phyloP scores from a whole-genome alignment of 306 rosid species.

The Urtica urens region DNA sequence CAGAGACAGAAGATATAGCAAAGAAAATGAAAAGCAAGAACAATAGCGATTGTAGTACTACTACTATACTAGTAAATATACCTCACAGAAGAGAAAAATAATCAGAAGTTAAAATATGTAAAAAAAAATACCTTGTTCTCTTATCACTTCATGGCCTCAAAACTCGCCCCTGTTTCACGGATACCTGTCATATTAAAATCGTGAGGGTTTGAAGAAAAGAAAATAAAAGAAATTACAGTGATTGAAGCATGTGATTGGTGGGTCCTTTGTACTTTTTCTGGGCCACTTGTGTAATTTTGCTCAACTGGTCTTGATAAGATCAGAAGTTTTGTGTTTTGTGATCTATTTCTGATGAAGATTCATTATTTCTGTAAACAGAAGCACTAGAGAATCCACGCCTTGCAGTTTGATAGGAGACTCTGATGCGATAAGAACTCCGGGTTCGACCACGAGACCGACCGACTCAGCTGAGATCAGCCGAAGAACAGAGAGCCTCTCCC shows the following conservation, averaged over 20 bases:
- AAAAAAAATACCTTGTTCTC: neutral
- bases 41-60: neutral
- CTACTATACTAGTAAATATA: neutral
- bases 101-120: neutral
- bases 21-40: neutral
- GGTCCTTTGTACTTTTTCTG: neutral
- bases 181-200: neutral
- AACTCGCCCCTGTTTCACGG: neutral
- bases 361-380: slow-evolving; percentile 36
- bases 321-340: neutral
- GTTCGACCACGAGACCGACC: slow-evolving; percentile 73
- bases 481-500: slow-evolving; percentile 35
- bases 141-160: neutral
- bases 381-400: slow-evolving; percentile 91
- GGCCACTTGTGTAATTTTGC: neutral
- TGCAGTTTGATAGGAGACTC: slow-evolving; percentile 77
- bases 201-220: neutral
- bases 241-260: slow-evolving; percentile 6
- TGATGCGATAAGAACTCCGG: slow-evolving; percentile 50
- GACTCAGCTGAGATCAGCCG: slow-evolving; percentile 32
- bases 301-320: neutral
- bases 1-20: neutral
- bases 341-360: neutral
- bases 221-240: neutral
- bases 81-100: neutral